Conservation (phyloP, 345 rosid species). For the Salix udensis region DNA sequence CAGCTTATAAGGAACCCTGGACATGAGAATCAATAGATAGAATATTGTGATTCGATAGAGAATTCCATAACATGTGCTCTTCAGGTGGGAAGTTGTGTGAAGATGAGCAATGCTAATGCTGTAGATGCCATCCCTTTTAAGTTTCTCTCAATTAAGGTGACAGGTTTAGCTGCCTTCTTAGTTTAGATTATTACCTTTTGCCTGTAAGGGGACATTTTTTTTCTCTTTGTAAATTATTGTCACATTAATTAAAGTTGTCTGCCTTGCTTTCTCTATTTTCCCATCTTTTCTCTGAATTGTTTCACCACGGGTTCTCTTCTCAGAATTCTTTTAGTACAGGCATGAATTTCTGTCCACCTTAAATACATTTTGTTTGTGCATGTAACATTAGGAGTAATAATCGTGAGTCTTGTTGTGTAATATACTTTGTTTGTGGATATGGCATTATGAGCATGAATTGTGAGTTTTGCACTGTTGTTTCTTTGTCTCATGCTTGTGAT, state of each 20-base stretch:
- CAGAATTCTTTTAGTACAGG: background rate
- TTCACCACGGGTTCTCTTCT: background rate
- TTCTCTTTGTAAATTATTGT: too few species aligned
- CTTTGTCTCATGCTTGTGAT: background rate
- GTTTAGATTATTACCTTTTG: too few species aligned
- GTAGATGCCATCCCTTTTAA: too few species aligned
- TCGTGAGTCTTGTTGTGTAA: background rate
- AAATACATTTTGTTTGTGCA: background rate
- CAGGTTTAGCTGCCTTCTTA: too few species aligned
- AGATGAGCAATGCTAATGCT: too few species aligned
- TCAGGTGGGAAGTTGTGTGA: too few species aligned
- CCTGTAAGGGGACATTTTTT: too few species aligned
- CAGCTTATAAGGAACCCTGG: too few species aligned
- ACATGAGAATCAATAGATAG: too few species aligned
- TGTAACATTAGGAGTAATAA: background rate
- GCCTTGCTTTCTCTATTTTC: background rate
- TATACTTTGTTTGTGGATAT: background rate
- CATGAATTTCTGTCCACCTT: background rate
- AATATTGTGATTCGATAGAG: too few species aligned
- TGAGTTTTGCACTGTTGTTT: background rate
- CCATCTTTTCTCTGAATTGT: background rate
- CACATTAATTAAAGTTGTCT: background rate
- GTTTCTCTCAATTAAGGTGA: too few species aligned
- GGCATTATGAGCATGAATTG: background rate
- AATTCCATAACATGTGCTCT: too few species aligned